phyloP scores from a whole-genome alignment of 345 rosid species.

The Corymbia maculata region DNA sequence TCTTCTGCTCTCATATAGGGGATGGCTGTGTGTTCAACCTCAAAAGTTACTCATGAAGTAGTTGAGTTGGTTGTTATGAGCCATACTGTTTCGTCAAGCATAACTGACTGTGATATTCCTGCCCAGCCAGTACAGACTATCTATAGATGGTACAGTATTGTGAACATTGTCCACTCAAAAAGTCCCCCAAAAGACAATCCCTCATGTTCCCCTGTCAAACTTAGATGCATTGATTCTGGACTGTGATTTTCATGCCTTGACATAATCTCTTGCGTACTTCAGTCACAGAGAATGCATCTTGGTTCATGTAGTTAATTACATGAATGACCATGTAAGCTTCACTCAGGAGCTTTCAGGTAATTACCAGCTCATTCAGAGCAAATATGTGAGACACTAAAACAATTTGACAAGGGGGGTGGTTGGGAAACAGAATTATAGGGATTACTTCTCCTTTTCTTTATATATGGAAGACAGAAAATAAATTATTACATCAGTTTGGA shows the following conservation, averaged over 20 bases:
- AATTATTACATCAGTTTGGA: not conserved
- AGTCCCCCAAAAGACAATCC: not conserved
- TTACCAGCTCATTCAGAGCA: not conserved
- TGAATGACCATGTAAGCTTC: not conserved
- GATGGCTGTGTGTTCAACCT: not conserved
- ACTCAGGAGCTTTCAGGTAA: not conserved
- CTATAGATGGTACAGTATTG: not conserved
- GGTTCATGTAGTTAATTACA: not conserved
- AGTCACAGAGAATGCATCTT: not conserved
- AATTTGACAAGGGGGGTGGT: not conserved
- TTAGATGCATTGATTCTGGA: not conserved
- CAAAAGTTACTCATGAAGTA: not conserved
- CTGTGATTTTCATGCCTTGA: not conserved
- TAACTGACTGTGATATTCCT: not conserved
- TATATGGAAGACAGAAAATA: not conserved
- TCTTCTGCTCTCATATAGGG: not conserved
- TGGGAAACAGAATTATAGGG: not conserved
- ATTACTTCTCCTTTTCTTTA: not conserved
- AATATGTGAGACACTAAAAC: not conserved
- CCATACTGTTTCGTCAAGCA: not conserved
- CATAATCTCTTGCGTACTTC: not conserved
- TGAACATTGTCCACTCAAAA: not conserved
- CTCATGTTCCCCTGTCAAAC: not conserved
- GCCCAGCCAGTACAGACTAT: not conserved
- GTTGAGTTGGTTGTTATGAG: not conserved